Base-by-base conservation (phyloP, 495 filamentous ascomycete genomes). In the Xylaria nigripes region DNA sequence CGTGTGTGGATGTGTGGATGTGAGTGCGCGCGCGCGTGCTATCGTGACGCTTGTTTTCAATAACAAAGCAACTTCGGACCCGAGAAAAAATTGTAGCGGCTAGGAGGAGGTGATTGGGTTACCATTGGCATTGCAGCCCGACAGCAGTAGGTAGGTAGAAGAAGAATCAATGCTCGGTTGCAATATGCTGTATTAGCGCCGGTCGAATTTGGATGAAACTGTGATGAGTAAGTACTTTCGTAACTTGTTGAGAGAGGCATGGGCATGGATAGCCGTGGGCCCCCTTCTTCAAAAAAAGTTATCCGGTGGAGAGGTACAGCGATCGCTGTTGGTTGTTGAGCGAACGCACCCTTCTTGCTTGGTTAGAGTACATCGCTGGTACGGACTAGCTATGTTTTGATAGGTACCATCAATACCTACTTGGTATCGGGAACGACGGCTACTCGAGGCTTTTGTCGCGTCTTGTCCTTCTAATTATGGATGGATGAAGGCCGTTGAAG, bases 71-170 rank as follows among this genome's bases (percentile, higher is more conserved):
- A 8, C 30, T 27, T 8, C 15, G 18, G 45, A 18, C 5, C 32
- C n/a, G 27, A 18, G 25, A 32, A n/a, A 18, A 19, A 21, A 12
- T 8, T 16, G 21, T n/a, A n/a, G 29, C 18, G 19, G 30, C n/a
- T 44, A 41, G 49, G 50, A 45, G 40, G 40, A 22, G 34, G 40
- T 30, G 44, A 42, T 54, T 54, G 51, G 51, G 51, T 48, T 30
- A n/a, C 44, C 19, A 54, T 54, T 9, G 32, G 43, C 34, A 48
- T 54, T 48, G 51, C 29, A 48, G 51, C 51, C 51, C 45, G 24
- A 54, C 40, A n/a, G n/a, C n/a, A n/a, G n/a, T n/a, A n/a, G n/a
- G n/a, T n/a, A n/a, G n/a, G 34, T 32, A 41, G 10, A 7, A 22
- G 24, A 9, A 19, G 42, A 15, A 16, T 1, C 21, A 46, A 34